Evolutionary conservation across 768 basidiomycete species (phyloP).

Genomic region (Mycena olivaceomarginata): DNA sequence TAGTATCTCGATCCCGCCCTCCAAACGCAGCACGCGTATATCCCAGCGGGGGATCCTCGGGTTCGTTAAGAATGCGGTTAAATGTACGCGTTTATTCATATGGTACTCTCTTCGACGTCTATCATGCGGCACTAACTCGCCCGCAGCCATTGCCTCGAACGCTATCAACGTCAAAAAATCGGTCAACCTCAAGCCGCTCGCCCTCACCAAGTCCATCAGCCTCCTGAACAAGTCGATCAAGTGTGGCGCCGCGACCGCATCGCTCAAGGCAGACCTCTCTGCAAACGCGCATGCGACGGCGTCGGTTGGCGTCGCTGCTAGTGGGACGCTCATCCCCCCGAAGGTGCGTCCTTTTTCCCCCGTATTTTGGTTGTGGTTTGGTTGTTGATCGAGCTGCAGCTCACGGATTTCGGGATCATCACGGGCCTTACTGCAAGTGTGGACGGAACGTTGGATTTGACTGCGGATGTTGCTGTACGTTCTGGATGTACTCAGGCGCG

Average conservation of each 20-base stretch:
- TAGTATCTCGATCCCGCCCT: neutral
- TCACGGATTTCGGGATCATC: conserved; percentile 27
- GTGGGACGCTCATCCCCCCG: conserved; percentile 4
- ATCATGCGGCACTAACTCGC: neutral
- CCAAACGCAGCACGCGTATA: neutral
- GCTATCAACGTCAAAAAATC: neutral
- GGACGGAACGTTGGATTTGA: conserved; percentile 60
- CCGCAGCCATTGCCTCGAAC: neutral
- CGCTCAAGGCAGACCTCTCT: conserved; percentile 23
- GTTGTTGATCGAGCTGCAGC: neutral
- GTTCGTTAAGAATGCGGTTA: too few relatives aligned
- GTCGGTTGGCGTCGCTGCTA: conserved; percentile 43
- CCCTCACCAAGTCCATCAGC: conserved; percentile 20
- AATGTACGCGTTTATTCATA: too few relatives aligned
- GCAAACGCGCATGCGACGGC: conserved; percentile 3
- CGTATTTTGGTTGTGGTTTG: too few relatives aligned
- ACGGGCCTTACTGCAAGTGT: conserved; percentile 60
- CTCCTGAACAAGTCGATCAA: conserved; percentile 17
- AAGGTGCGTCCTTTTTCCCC: neutral
- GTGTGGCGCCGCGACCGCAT: conserved; percentile 7
- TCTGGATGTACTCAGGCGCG: too few relatives aligned
- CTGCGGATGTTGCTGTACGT: conserved; percentile 59
- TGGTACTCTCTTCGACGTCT: neutral
- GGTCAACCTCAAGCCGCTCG: neutral
- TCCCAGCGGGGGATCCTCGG: too few relatives aligned